A percentile compares a stretch with the other conserved stretches of the same genome.
Evolutionary conservation across 495 filamentous ascomycete genomes (phyloP).

Genomic region (Daldinia bambusicola): DNA sequence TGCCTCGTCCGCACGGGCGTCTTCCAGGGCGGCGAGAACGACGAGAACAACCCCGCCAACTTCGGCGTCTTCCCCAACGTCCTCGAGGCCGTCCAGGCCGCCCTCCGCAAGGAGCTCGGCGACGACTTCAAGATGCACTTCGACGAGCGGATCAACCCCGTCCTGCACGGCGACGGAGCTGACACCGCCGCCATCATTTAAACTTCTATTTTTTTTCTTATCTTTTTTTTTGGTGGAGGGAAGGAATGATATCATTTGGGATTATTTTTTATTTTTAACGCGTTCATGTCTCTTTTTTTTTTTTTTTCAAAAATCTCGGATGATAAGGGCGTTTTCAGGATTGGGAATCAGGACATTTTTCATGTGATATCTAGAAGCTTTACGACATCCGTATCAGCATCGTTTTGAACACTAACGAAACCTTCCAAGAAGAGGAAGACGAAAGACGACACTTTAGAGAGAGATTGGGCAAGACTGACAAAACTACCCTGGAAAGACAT

Average conservation of each 20-base stretch:
- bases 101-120: conserved; percentile 83
- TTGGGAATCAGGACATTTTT: conserved; percentile 2
- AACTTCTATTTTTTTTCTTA: too few species aligned
- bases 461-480: conserved; percentile 24
- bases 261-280: conserved; percentile 9
- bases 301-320: too few species aligned
- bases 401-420: conserved; percentile 30
- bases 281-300: too few species aligned
- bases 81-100: conserved; percentile 91
- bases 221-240: too few species aligned
- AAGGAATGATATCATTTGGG: conserved; percentile 4
- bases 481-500: conserved; percentile 17
- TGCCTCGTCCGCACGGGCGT: conserved; percentile 75
- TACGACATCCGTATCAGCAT: conserved; percentile 32
- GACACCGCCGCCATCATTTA: conserved; percentile 47
- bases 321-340: conserved; percentile 33
- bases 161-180: conserved; percentile 63
- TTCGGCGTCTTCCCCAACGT: conserved; percentile 88
- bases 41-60: conserved; percentile 95
- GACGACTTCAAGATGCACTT: conserved; percentile 66
- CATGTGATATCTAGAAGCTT: conserved; percentile 15
- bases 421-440: neutral
- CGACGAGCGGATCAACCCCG: conserved; percentile 67
- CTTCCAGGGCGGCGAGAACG: conserved; percentile 70
- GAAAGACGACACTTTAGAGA: conserved; percentile 26